A percentile compares a stretch with the other conserved stretches of the same genome.
Evolutionary conservation across 495 filamentous ascomycete genomes (phyloP).

Genomic region (Penicillium manginii): DNA sequence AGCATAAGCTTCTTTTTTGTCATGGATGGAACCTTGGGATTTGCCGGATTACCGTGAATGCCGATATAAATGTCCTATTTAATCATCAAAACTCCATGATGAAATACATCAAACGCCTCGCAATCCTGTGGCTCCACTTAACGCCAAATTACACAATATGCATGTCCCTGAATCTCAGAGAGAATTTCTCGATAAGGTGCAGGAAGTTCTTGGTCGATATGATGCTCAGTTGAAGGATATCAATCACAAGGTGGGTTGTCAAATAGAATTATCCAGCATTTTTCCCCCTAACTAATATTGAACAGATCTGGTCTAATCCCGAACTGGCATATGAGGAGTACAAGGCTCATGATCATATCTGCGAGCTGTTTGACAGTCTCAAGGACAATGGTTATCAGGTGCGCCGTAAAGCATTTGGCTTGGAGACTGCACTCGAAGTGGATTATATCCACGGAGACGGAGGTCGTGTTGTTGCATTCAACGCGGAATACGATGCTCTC

Average conservation of each 20-base stretch:
- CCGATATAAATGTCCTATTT: not conserved
- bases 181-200: conserved; percentile 34
- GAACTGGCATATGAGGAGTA: conserved; percentile 59
- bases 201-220: conserved; percentile 32
- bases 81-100: not conserved
- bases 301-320: conserved; percentile 52
- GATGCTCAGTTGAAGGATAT: conserved; percentile 45
- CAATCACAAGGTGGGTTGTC: conserved; percentile 46
- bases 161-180: conserved; percentile 29
- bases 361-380: conserved; percentile 45
- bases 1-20: not conserved
- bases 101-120: not conserved
- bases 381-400: conserved; percentile 36
- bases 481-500: conserved; percentile 61
- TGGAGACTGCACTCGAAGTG: conserved; percentile 62
- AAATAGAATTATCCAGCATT: not conserved
- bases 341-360: conserved; percentile 56
- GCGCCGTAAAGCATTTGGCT: conserved; percentile 48
- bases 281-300: not conserved
- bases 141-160: conserved; percentile 23
- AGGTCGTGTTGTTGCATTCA: conserved; percentile 58
- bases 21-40: not conserved
- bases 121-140: conserved; percentile 5
- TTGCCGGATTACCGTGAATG: not conserved
- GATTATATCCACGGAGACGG: conserved; percentile 48